Evolutionary conservation across 164 flowering plant genomes (phyloP).

Genomic region (Brasenia schreberi): DNA sequence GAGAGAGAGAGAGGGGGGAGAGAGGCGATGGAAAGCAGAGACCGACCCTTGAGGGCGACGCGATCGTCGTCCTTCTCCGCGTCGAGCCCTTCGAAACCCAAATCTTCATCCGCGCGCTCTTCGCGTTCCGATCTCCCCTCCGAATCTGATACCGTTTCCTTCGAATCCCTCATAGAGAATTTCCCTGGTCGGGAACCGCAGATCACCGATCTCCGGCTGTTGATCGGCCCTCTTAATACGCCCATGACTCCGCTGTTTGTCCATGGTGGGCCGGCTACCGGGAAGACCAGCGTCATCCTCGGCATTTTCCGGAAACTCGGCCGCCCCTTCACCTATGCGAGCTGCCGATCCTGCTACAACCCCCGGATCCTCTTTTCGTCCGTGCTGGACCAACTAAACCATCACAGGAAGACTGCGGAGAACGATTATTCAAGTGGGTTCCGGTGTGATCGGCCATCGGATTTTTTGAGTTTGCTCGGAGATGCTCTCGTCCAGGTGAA

Average conservation of each 20-base stretch:
- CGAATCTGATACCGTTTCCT: neutral
- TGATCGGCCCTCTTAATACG: constrained; percentile 61
- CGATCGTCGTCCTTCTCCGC: neutral
- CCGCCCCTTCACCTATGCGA: constrained; percentile 80
- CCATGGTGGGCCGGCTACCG: constrained; percentile 71
- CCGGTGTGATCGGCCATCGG: constrained; percentile 74
- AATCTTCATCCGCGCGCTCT: neutral
- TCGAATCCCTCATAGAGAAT: neutral
- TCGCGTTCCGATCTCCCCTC: neutral
- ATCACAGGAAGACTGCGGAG: constrained; percentile 37
- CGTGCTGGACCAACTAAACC: constrained; percentile 55
- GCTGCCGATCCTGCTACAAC: constrained; percentile 67
- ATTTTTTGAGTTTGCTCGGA: constrained; percentile 58
- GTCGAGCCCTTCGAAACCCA: neutral
- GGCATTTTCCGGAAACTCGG: constrained; percentile 54
- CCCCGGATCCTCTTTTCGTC: constrained; percentile 75
- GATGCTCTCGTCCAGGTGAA: constrained; percentile 45
- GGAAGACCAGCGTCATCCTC: constrained; percentile 67
- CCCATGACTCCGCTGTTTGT: constrained; percentile 65
- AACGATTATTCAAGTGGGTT: constrained; percentile 65
- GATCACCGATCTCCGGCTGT: constrained; percentile 43
- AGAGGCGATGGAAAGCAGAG: neutral
- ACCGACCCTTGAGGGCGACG: neutral
- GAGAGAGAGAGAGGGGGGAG: neutral
- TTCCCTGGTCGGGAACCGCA: constrained; percentile 51